A percentile compares a stretch with the other conserved stretches of the same genome.
Evolutionary conservation across 1,284 basidiomycete species (phyloP).

Genomic region (Farysia itapuensis): DNA sequence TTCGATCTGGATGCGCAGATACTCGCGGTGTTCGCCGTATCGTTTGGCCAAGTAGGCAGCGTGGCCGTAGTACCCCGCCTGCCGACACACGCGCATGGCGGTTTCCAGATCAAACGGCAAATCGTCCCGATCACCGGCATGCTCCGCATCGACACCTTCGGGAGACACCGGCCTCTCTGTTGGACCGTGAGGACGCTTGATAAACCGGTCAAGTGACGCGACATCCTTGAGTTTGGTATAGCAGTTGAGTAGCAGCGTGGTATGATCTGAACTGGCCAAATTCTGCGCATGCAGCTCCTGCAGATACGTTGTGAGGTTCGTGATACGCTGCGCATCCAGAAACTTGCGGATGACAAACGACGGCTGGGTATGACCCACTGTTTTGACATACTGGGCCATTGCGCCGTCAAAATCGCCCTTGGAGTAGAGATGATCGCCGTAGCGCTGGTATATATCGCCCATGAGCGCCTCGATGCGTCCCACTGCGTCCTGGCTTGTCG

Average conservation of each 20-base stretch:
- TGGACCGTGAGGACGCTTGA: conserved; percentile 65
- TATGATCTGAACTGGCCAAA: conserved; percentile 93
- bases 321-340: conserved; percentile 91
- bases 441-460: conserved; percentile 64
- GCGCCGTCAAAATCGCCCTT: conserved; percentile 91
- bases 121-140: conserved; percentile 64
- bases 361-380: conserved; percentile 83
- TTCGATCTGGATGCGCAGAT: conserved; percentile 89
- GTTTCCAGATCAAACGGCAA: conserved; percentile 95
- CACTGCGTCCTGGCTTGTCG: conserved; percentile 16
- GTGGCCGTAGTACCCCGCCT: conserved; percentile 93
- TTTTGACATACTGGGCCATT: conserved; percentile 88
- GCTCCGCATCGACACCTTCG: conserved; percentile 49
- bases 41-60: conserved; percentile 90
- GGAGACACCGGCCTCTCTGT: conserved; percentile 1
- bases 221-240: conserved; percentile 96
- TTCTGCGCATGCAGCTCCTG: conserved; percentile 89
- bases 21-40: conserved; percentile 88
- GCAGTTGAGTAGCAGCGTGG: conserved; percentile 74
- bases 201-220: conserved; percentile 82
- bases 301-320: conserved; percentile 89
- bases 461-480: conserved; percentile 42
- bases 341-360: conserved; percentile 97
- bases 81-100: conserved; percentile 91
- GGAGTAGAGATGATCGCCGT: conserved; percentile 86